Base-by-base conservation (phyloP, 2,329 filamentous ascomycete genomes). In the Nemania sp. region DNA sequence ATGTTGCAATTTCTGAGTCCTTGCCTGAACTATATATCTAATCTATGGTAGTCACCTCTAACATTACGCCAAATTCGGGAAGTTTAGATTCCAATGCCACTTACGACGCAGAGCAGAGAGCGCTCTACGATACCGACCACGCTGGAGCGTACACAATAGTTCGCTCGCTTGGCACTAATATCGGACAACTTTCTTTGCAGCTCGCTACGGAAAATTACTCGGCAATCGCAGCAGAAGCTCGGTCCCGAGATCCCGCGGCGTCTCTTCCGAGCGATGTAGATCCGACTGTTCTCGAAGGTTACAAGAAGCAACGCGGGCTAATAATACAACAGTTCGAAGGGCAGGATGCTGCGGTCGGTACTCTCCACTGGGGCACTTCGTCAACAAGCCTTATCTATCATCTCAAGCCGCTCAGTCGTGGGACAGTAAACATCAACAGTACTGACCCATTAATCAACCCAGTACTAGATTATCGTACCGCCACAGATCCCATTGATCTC, bases 391-490 rank as follows among this genome's bases (percentile, higher is more conserved):
- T 78, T 2, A 74, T 82, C 20, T 78, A 79, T 63, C 73, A 79
- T 41, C 74, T 79, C 61, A 79, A 82, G 68, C 80, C 81, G 2
- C 75, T 82, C 47, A 80, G 78, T 45, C 77, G 82, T 13, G 82
- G 82, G 26, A 79, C 77, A 22, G 77, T 83, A 56, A 77, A 76
- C 43, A 79, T 83, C 52, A 76, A 80, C 71, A 72, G 76, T 0
- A 72, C 72, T 0, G 75, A 82, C 72, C 79, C 80, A 11, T 73
- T 76, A 7, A 74, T 69, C 2, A 72, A 74, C 24, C 81, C 81
- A 0, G 60, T 78, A 6, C 76, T 83, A 38, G 81, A 84, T 73
- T 80, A 80, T 70, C 78, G 78, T 59, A 79, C 77, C 8, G 76
- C 75, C 8, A 78, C 78, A 11, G 79, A 83, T 62, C 81, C 81